Evolutionary conservation across 176 grass and related monocot genomes (phyloP).

Genomic region (Carex pumila): DNA sequence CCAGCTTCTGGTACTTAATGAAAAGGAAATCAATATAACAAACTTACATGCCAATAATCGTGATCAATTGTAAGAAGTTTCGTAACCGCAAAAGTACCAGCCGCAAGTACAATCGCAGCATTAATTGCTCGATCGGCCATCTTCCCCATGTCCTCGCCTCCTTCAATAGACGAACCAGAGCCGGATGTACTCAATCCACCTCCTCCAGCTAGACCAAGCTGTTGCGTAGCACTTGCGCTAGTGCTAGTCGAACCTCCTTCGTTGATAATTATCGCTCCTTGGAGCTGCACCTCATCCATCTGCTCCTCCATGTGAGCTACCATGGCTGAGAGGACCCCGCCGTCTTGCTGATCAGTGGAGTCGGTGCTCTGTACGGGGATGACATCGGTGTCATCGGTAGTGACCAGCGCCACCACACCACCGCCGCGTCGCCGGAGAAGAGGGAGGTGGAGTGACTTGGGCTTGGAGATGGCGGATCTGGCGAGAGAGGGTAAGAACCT

Average conservation of each 20-base stretch:
- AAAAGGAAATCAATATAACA: not conserved
- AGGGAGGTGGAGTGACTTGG: not conserved
- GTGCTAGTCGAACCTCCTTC: conserved; percentile 16
- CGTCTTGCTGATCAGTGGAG: conserved; percentile 37
- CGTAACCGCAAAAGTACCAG: conserved; percentile 85
- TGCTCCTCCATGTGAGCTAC: conserved; percentile 18
- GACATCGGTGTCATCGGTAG: conserved; percentile 24
- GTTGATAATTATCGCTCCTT: conserved; percentile 7
- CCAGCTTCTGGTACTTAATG: not conserved
- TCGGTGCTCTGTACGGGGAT: conserved; percentile 33
- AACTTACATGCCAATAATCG: conserved; percentile 92
- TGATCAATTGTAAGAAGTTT: conserved; percentile 92
- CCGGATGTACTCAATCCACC: conserved; percentile 1
- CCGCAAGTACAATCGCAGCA: conserved; percentile 75
- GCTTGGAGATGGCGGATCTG: not conserved
- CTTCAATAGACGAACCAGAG: not conserved
- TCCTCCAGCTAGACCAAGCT: conserved; percentile 12
- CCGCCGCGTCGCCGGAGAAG: not conserved
- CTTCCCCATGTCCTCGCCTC: conserved; percentile 28
- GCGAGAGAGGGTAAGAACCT: conserved; percentile 6
- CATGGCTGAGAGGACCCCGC: conserved; percentile 2
- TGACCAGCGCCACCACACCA: not conserved
- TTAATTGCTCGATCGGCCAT: conserved; percentile 61
- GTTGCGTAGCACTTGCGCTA: not conserved
- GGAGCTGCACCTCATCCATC: conserved; percentile 4